Percentiles rank a stretch among this genome's conserved stretches.
phyloP scores from a whole-genome alignment of 139 green algal species.

The Tetraselmis chui region DNA sequence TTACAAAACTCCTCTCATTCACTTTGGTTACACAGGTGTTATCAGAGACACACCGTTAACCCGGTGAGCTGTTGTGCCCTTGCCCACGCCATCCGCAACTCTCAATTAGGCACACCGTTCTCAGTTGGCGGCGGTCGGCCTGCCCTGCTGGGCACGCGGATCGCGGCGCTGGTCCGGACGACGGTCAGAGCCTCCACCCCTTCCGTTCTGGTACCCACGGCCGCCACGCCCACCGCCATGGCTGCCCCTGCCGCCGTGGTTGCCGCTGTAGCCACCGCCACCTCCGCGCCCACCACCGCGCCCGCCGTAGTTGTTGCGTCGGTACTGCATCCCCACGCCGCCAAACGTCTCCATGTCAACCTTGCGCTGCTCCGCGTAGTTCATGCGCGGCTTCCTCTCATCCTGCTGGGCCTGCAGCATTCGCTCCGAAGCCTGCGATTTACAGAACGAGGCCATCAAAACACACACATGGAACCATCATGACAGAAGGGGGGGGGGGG shows the following conservation, averaged over 20 bases:
- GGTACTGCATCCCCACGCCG: conserved; percentile 27
- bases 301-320: conserved; percentile 10
- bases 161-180: neutral
- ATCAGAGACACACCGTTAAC: too few species aligned
- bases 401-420: neutral
- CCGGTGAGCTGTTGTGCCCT: too few species aligned
- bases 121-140: neutral
- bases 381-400: conserved; percentile 18
- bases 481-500: too few species aligned
- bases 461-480: too few species aligned
- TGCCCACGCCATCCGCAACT: too few species aligned
- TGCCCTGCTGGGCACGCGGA: neutral
- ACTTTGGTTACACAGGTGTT: too few species aligned
- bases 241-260: neutral
- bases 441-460: too few species aligned
- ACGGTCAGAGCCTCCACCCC: neutral
- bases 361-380: conserved; percentile 54
- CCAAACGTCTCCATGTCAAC: conserved; percentile 85
- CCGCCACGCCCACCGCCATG: too few species aligned
- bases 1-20: too few species aligned
- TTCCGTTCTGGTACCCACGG: neutral
- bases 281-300: conserved; percentile 21
- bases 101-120: too few species aligned
- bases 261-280: conserved; percentile 18
- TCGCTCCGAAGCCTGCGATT: neutral